Base-by-base conservation (phyloP, 2,329 filamentous ascomycete genomes). In the Fusarium sulawesiense region DNA sequence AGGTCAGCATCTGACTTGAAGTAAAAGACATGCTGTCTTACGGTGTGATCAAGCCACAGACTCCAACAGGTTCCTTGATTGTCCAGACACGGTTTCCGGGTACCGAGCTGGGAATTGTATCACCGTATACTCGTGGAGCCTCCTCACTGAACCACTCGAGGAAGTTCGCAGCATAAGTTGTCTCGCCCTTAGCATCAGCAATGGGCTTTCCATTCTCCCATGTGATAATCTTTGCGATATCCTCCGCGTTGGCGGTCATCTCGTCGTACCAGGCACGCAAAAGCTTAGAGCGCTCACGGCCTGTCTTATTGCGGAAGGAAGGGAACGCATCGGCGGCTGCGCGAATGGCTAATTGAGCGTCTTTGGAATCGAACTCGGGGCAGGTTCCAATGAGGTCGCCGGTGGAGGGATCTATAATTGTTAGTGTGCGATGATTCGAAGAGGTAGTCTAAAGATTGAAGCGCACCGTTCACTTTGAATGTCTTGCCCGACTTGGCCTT, bases 181-280 rank as follows among this genome's bases (percentile, higher is more conserved):
- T 88, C 81, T 94, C 92, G 40, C 89, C 90, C 77, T 88, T 88
- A 37, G 92, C 90, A 76, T 94, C 92, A 30, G 91, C 88, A 29
- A 92, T 76, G 3, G 93, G 92, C 83, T 97, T 97, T 70, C 93
- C 93, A 72, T 97, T 97, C 83, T 97, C 93, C 89, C 91, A 93
- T 41, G 93, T 96, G 76, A 97, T 94, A 66, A 97, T 85, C 65
- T 86, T 93, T 10, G 93, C 92, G 32, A 97, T 84, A 77, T 97
- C 93, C 30, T 94, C 92, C 48, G 88, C 85, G 74, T 97, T 94
- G 65, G 91, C 91, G 32, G 91, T 79, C 84, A 96, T 89, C 71
- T 95, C 83, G 71, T 95, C 90, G 80, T 93, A 93, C 93, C 93
- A 97, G 78, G 88, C 91, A 58, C 92, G 87, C 70, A 97, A 84